Base-by-base conservation (phyloP, 805 yeast genomes). In the Zygoascus ofunaensis region DNA sequence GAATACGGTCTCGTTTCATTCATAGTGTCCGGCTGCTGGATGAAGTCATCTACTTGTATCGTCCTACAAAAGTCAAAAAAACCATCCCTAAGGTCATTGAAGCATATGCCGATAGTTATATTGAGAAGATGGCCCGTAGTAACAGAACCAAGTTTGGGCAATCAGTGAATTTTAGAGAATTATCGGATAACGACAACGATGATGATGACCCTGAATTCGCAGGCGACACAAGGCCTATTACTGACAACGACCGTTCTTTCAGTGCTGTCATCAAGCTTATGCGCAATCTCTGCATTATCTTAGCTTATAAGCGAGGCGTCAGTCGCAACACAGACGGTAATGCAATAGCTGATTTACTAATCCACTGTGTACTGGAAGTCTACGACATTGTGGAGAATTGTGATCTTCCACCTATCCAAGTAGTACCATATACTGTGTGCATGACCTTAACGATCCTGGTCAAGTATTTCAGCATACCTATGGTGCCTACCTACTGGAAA, bases 41-140 rank as follows among this genome's bases (percentile, higher is more conserved):
- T 43, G 50, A 56, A 22, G 64, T 64, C 33, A 49, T 64, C 18
- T 52, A 58, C 32, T 50, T 63, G 42, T 66, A 64, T 49, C 64
- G 66, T 35, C 71, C 71, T 4, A 28, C 17, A 18, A 7, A 8
- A 17, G 17, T 12, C 41, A 33, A 18, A 30, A 42, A 21, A 15
- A 15, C 18, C 22, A 36, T 20, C 22, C 35, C 34, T n/a, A 17
- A 51, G 56, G 17, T 26, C 12, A 61, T 66, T 4, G 51, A 45
- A 17, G 32, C 40, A 21, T 28, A 42, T 33, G 55, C 42, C 4
- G 34, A 17, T 43, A 22, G 52, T 49, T 28, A 55, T 55, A 26
- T 47, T 52, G 7, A 26, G 7, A 7, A 26, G 30, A 8, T 26
- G 30, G 12, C 30, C 12, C 12, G 12, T 26, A 12, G 30, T 12